Conservation (phyloP, 257 asterid species). For the Nicotiana noctiflora region DNA sequence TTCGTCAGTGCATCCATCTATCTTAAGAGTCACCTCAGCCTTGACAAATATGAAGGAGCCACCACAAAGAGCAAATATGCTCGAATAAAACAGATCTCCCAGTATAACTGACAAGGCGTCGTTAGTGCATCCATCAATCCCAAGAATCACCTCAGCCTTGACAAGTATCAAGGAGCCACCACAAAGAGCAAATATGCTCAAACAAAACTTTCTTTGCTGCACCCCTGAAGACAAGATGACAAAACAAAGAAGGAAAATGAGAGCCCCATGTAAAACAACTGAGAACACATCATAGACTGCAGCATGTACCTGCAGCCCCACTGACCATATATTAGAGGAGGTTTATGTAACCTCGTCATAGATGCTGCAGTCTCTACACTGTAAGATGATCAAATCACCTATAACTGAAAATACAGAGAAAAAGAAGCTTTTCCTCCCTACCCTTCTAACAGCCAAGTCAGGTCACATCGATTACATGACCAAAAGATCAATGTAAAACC, state of each 20-base stretch:
- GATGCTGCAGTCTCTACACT: slow-evolving; percentile 40
- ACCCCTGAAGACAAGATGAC: slow-evolving; percentile 43
- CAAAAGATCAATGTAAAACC: neutral
- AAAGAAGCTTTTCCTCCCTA: slow-evolving; percentile 3
- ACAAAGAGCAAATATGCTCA: slow-evolving; percentile 46
- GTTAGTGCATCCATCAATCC: slow-evolving; percentile 52
- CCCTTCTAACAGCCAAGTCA: neutral
- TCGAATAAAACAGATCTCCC: slow-evolving; percentile 31
- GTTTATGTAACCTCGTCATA: slow-evolving; percentile 42
- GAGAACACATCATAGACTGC: slow-evolving; percentile 23
- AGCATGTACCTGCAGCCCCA: slow-evolving; percentile 53
- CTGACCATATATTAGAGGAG: slow-evolving; percentile 29
- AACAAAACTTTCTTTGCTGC: slow-evolving; percentile 20
- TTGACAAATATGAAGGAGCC: slow-evolving; percentile 4
- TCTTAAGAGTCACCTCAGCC: slow-evolving; percentile 56
- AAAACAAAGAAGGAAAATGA: slow-evolving; percentile 37
- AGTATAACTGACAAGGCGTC: slow-evolving; percentile 61
- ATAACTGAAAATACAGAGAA: slow-evolving; percentile 5
- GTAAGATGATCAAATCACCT: slow-evolving; percentile 25
- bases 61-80: slow-evolving; percentile 34
- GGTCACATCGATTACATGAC: neutral
- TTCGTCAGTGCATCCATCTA: slow-evolving; percentile 56
- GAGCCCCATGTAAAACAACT: slow-evolving; percentile 9
- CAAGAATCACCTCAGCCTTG: slow-evolving; percentile 69
- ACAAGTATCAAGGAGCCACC: slow-evolving; percentile 17